Percentiles rank a stretch among this genome's conserved stretches.
Conservation (phyloP, 768 basidiomycete genomes). For the Boletales sp. region DNA sequence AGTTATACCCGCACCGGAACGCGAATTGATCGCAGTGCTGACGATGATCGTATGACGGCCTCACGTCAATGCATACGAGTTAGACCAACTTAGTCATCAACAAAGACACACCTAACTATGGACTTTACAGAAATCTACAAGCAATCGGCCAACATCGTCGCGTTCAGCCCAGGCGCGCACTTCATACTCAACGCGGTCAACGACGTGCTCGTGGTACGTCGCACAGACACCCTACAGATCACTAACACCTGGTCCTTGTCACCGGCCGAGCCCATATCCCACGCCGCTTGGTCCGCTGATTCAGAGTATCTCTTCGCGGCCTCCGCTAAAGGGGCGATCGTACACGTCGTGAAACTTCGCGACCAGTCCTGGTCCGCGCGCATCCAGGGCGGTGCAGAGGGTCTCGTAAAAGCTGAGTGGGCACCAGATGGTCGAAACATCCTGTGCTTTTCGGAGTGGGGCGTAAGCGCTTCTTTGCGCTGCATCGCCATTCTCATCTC, state of each 20-base stretch:
- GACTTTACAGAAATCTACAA: constrained; percentile 87
- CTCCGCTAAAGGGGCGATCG: constrained; percentile 65
- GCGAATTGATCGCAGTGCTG: constrained; percentile 14
- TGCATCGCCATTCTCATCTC: not conserved
- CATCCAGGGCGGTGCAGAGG: constrained; percentile 79
- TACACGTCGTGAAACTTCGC: constrained; percentile 74
- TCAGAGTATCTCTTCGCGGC: constrained; percentile 84
- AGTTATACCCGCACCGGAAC: constrained; percentile 6
- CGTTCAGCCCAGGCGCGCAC: constrained; percentile 84
- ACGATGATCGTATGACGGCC: constrained; percentile 10
- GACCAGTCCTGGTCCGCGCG: constrained; percentile 77
- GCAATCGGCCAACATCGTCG: constrained; percentile 65
- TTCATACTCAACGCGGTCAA: constrained; percentile 80
- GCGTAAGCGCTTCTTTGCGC: constrained; percentile 52
- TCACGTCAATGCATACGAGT: no score
- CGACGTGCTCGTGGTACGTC: constrained; percentile 78
- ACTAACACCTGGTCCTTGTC: constrained; percentile 76
- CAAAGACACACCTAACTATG: constrained; percentile 37
- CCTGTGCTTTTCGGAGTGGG: constrained; percentile 91
- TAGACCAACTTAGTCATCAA: no score
- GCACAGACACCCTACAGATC: constrained; percentile 80
- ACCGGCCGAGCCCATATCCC: constrained; percentile 54
- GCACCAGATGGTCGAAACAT: constrained; percentile 80
- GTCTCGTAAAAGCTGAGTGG: constrained; percentile 87
- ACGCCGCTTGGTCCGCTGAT: constrained; percentile 83